phyloP scores from a whole-genome alignment of 2,329 filamentous ascomycete genomes.

The Aspergillus ibericus region DNA sequence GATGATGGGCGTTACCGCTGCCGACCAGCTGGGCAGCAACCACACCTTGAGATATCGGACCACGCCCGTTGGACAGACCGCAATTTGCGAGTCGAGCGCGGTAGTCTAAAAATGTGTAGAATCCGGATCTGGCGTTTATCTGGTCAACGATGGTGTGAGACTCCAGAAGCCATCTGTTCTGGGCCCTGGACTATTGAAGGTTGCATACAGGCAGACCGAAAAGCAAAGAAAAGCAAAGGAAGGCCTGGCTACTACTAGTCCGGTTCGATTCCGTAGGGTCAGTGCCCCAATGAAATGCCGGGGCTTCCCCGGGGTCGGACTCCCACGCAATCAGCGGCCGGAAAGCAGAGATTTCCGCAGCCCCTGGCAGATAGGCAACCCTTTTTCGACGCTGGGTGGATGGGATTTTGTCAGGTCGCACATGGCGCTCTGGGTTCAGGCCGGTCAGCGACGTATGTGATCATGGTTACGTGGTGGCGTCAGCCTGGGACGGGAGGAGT shows the following conservation, averaged over 20 bases:
- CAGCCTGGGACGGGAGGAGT: not conserved
- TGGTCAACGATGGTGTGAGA: not conserved
- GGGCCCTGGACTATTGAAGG: not conserved
- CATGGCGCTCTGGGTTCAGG: conserved; percentile 14
- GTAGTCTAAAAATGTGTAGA: conserved; percentile 8
- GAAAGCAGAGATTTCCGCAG: not conserved
- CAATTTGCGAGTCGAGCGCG: conserved; percentile 14
- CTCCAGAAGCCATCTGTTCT: not conserved
- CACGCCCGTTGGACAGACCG: conserved; percentile 19
- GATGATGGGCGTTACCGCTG: conserved; percentile 37
- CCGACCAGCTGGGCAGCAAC: conserved; percentile 36
- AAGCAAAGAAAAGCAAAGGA: not conserved
- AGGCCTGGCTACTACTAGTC: not conserved
- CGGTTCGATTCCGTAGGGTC: not conserved
- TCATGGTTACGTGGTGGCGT: conserved; percentile 9
- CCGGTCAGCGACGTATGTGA: conserved; percentile 1
- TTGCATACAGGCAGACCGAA: not conserved
- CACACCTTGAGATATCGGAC: conserved; percentile 14
- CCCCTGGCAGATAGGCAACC: conserved; percentile 14
- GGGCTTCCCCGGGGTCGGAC: not conserved
- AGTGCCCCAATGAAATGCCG: conserved; percentile 1
- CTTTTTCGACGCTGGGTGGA: not conserved
- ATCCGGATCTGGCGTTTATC: not conserved
- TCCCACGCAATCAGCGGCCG: not conserved
- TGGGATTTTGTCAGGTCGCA: conserved; percentile 1